phyloP scores from a whole-genome alignment of 1,284 basidiomycete species.

The Pseudozyma sp. region DNA sequence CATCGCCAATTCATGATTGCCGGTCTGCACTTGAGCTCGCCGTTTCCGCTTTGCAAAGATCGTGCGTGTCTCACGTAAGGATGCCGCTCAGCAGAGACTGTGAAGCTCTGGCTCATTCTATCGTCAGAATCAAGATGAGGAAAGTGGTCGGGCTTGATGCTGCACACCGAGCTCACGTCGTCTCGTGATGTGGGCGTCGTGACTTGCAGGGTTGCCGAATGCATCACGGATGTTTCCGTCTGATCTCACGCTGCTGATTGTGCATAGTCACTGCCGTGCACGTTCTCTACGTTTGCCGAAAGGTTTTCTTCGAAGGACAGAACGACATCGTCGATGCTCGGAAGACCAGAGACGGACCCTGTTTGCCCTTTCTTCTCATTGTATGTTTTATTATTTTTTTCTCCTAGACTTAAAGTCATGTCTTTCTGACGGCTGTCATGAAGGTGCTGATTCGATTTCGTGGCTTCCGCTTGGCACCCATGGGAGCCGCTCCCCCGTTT shows the following conservation, averaged over 20 bases:
- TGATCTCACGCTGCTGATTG: no score
- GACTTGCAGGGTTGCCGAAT: background rate
- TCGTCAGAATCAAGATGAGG: no score
- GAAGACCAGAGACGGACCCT: background rate
- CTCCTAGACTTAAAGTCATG: background rate
- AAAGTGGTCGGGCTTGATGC: no score
- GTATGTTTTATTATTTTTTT: background rate
- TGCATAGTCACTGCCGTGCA: background rate
- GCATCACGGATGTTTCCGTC: background rate
- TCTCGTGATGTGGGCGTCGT: background rate
- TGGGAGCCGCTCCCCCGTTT: background rate
- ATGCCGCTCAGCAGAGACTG: no score
- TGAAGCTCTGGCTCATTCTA: no score
- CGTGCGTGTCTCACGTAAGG: no score
- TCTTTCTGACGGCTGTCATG: slow-evolving; percentile 1
- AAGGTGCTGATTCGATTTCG: background rate
- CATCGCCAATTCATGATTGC: background rate
- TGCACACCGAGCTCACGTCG: no score
- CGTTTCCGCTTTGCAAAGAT: no score
- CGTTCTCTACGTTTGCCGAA: background rate
- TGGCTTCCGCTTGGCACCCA: background rate
- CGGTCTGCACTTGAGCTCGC: background rate
- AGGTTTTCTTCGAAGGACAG: background rate
- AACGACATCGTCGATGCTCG: slow-evolving; percentile 5
- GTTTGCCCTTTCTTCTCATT: background rate